These are phyloP conservation scores for Blepharisma japonicum DNA, from an alignment of 73 alveolate species.

Conservation along the genomic window DNA sequence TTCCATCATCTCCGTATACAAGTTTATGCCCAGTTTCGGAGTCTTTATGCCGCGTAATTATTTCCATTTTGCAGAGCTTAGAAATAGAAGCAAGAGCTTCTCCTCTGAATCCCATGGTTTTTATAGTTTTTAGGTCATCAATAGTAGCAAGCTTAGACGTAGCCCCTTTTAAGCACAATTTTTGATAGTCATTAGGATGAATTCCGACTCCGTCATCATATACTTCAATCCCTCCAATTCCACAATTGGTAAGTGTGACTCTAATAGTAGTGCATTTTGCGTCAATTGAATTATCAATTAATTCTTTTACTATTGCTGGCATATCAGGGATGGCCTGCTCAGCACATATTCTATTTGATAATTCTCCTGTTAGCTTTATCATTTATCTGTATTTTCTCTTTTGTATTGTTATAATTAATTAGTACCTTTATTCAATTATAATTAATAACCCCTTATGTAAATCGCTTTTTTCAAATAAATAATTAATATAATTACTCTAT, in stretches of 20 bases:
- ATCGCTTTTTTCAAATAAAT: no score
- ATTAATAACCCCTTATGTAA: no score
- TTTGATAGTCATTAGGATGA: slow-evolving; percentile 73
- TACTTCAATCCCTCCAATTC: slow-evolving; percentile 71
- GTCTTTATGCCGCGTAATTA: slow-evolving; percentile 70
- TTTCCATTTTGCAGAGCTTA: slow-evolving; percentile 70
- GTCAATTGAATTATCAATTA: slow-evolving; percentile 75
- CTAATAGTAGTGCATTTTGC: slow-evolving; percentile 58
- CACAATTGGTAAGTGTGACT: slow-evolving; percentile 52
- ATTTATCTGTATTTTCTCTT: no score
- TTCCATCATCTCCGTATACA: slow-evolving; percentile 50
- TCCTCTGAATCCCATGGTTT: slow-evolving; percentile 94
- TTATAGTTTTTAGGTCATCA: slow-evolving; percentile 40
- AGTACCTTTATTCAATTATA: no score
- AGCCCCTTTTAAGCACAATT: not conserved
- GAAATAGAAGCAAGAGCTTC: slow-evolving; percentile 92
- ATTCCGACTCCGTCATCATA: slow-evolving; percentile 93
- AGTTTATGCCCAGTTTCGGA: slow-evolving; percentile 57
- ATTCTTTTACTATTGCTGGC: slow-evolving; percentile 48
- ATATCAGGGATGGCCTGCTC: slow-evolving; percentile 11
- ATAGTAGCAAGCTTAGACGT: not conserved
- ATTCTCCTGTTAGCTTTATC: not conserved
- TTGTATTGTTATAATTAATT: no score
- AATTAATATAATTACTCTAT: no score
- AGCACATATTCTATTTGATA: slow-evolving; percentile 5